Percentiles rank a stretch among this genome's conserved stretches.
These are phyloP conservation scores for Niebla homalea DNA, from an alignment of 495 filamentous ascomycete genomes.

Conservation along the genomic window DNA sequence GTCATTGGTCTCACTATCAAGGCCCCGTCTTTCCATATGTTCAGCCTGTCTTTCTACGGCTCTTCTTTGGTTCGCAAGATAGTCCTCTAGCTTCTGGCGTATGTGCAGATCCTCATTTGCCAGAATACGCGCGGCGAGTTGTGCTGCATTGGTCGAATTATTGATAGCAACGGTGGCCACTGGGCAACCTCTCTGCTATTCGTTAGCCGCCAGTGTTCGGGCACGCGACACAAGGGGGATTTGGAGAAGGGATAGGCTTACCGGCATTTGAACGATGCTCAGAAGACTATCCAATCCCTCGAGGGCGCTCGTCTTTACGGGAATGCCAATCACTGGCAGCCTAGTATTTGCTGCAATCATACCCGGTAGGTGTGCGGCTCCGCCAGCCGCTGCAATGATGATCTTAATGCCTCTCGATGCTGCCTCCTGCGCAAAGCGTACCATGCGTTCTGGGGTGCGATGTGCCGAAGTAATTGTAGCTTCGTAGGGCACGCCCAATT, in stretches of 20 bases:
- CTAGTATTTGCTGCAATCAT: conserved; percentile 79
- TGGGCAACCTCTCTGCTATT: conserved; percentile 49
- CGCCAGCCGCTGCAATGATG: conserved; percentile 89
- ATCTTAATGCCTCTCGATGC: conserved; percentile 62
- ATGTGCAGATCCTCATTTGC: conserved; percentile 42
- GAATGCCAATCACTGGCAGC: conserved; percentile 88
- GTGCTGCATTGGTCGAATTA: conserved; percentile 83
- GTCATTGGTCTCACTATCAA: conserved; percentile 4
- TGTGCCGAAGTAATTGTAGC: conserved; percentile 88
- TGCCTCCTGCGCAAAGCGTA: conserved; percentile 55
- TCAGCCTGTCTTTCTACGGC: conserved; percentile 10
- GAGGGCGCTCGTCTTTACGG: conserved; percentile 71
- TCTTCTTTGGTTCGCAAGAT: conserved; percentile 14
- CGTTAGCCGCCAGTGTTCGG: conserved; percentile 5
- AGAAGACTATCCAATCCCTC: conserved; percentile 84
- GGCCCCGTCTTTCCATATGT: conserved; percentile 10
- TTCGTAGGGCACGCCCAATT: conserved; percentile 62
- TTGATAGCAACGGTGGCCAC: conserved; percentile 86
- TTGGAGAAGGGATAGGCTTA: conserved; percentile 25
- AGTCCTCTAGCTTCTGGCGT: conserved; percentile 9
- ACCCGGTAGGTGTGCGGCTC: conserved; percentile 82
- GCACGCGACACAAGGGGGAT: neutral
- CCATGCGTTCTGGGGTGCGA: conserved; percentile 77
- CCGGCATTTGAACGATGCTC: conserved; percentile 89
- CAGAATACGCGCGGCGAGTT: conserved; percentile 76